phyloP scores from a whole-genome alignment of 1,284 basidiomycete species.

The Fomes fomentarius region DNA sequence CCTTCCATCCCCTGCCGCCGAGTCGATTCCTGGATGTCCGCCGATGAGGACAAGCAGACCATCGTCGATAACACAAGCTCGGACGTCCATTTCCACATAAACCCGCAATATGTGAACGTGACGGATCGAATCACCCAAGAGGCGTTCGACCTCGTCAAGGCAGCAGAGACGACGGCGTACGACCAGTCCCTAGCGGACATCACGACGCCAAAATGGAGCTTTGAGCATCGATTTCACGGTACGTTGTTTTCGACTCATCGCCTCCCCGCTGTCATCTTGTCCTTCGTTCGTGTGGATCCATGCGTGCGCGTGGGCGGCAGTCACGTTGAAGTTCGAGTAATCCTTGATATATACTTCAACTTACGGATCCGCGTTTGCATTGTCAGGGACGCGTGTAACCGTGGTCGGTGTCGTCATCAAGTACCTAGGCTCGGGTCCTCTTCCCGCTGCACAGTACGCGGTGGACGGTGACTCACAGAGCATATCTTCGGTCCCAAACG shows the following conservation, averaged over 20 bases:
- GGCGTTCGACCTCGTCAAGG: constrained; percentile 3
- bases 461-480: constrained; percentile 4
- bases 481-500: constrained; percentile 2
- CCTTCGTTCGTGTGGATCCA: too few relatives aligned
- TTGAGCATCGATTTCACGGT: background rate
- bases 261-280: too few relatives aligned
- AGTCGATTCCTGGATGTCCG: background rate
- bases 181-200: background rate
- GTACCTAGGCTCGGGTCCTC: constrained; percentile 1
- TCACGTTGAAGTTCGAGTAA: too few relatives aligned
- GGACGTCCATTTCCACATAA: background rate
- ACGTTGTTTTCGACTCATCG: background rate
- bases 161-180: background rate
- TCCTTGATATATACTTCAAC: too few relatives aligned
- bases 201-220: constrained; percentile 3
- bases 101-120: constrained; percentile 8
- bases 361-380: background rate
- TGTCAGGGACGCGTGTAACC: constrained; percentile 4
- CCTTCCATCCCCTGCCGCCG: too few relatives aligned
- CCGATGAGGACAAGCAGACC: background rate
- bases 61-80: constrained; percentile 1
- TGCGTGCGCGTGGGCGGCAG: too few relatives aligned
- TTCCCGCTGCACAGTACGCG: constrained; percentile 2
- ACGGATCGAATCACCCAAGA: background rate
- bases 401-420: constrained; percentile 4